Evolutionary conservation across 1,284 basidiomycete species (phyloP).

Genomic region (Caloboletus inedulis): DNA sequence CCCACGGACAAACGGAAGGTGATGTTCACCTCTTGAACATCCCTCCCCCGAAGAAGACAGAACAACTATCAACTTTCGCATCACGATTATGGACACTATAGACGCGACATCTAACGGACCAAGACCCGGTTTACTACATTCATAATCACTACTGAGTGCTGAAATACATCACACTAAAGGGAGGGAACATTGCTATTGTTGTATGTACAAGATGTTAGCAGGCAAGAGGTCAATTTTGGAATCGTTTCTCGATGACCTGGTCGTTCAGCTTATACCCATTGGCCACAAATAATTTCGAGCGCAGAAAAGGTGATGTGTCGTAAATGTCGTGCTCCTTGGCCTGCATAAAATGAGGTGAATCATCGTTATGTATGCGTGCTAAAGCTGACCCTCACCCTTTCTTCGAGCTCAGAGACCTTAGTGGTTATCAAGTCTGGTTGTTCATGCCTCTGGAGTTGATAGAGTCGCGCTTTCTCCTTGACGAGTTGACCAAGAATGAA

Average conservation of each 20-base stretch:
- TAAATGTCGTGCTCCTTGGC: conserved; percentile 95
- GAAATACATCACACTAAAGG: conserved; percentile 17
- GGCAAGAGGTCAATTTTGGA: conserved; percentile 38
- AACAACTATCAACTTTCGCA: conserved; percentile 13
- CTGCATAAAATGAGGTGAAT: conserved; percentile 41
- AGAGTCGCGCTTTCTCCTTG: conserved; percentile 90
- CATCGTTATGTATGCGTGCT: not conserved
- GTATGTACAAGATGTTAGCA: not conserved
- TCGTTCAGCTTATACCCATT: conserved; percentile 84
- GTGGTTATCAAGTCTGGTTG: conserved; percentile 75
- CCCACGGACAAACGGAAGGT: conserved; percentile 11
- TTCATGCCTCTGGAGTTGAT: conserved; percentile 72
- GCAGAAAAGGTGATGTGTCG: conserved; percentile 84
- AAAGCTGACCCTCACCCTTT: conserved; percentile 54
- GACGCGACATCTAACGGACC: conserved; percentile 17
- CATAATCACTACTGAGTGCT: conserved; percentile 34
- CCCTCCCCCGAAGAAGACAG: conserved; percentile 6
- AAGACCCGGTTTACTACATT: conserved; percentile 26
- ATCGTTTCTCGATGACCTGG: conserved; percentile 67
- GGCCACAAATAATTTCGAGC: conserved; percentile 78
- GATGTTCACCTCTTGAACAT: conserved; percentile 5
- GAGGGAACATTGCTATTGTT: not conserved
- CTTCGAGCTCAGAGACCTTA: conserved; percentile 78
- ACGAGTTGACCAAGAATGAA: conserved; percentile 94
- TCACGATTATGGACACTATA: conserved; percentile 23